Evolutionary conservation across 148 eudicot species (phyloP), one percentile per base, ranked within the genome.

Genomic region (Pouteria glomerata): DNA sequence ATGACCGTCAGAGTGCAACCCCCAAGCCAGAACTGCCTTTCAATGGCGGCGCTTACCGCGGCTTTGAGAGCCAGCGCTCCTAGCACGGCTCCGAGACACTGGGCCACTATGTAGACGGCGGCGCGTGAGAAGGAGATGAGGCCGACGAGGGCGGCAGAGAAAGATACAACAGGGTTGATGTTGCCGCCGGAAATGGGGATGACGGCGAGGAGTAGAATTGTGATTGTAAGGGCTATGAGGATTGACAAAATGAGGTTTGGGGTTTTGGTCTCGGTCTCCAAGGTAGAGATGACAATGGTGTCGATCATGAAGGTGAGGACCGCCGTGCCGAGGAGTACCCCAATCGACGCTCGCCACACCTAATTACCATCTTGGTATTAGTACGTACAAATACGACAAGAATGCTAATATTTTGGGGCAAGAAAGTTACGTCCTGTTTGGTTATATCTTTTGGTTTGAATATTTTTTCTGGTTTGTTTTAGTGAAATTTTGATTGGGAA

Each of bases 21-120:
- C 0, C 87, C 87, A 3, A 81, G 87, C 10, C 85, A 84, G 56
- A 81, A 83, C 21, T 44, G 41, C 8, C 68, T 66, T 1, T 76
- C 73, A 6, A 84, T 68, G 11, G 58, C 23, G 35, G 39, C 67
- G 24, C 71, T 71, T 1, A 79, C 81, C 51, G 81, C 83, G 0
- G 85, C 82, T 60, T 78, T 79, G 12, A 84, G 73, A 4, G 82
- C 85, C 11, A 84, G 83, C 8, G 87, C 87, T 1, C 85, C 87
- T 3, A 84, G 63, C 3, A 79, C 14, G 3, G 34, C 87, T 0
- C 87, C 87, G 6, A 57, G 13, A 35, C 84, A 81, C 29, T 80
- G 84, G 14, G 80, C 83, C 5, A 42, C 6, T 14, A 83, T 80
- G 71, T 83, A 83, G 18, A 83, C 65, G 3, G 39, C 4, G 26